Evolutionary conservation across 768 basidiomycete genomes (phyloP).

Genomic region (Chalciporus pseudorubinellus): DNA sequence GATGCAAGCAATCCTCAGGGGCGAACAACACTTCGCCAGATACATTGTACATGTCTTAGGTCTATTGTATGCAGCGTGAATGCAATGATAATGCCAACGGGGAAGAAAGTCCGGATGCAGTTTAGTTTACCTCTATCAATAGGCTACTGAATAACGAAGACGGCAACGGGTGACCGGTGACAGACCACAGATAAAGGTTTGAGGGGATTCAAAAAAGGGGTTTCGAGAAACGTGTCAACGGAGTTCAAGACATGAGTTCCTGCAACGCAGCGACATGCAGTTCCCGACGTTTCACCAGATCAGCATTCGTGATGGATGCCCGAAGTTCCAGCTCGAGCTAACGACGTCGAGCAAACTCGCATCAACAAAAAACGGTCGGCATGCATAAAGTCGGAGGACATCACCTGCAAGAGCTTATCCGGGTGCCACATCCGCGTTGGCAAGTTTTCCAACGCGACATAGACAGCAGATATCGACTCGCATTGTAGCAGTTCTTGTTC

Average conservation of each 20-base stretch:
- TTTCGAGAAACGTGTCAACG: background rate
- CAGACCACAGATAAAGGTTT: too few relatives aligned
- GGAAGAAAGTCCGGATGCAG: background rate
- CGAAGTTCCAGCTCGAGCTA: conserved; percentile 62
- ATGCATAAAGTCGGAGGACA: background rate
- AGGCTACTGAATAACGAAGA: background rate
- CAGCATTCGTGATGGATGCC: conserved; percentile 47
- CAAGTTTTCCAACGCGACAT: conserved; percentile 83
- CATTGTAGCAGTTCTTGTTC: conserved; percentile 82
- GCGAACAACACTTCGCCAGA: too few relatives aligned
- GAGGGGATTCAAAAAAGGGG: background rate
- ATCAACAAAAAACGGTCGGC: background rate
- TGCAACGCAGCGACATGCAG: conserved; percentile 48
- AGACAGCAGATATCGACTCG: conserved; percentile 84
- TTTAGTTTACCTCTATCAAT: conserved; percentile 13
- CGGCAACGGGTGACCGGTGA: too few relatives aligned
- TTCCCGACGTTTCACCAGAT: conserved; percentile 54
- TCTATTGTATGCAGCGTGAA: conserved; percentile 4
- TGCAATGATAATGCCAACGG: background rate
- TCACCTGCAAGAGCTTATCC: conserved; percentile 84
- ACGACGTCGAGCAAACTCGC: background rate
- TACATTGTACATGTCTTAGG: too few relatives aligned
- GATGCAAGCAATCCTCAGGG: too few relatives aligned
- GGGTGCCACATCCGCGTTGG: conserved; percentile 94
- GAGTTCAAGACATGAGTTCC: conserved; percentile 35